These are phyloP conservation scores for Phalaenopsis hybrid DNA, from an alignment of 116 monocot genomes.

Conservation along the genomic window DNA sequence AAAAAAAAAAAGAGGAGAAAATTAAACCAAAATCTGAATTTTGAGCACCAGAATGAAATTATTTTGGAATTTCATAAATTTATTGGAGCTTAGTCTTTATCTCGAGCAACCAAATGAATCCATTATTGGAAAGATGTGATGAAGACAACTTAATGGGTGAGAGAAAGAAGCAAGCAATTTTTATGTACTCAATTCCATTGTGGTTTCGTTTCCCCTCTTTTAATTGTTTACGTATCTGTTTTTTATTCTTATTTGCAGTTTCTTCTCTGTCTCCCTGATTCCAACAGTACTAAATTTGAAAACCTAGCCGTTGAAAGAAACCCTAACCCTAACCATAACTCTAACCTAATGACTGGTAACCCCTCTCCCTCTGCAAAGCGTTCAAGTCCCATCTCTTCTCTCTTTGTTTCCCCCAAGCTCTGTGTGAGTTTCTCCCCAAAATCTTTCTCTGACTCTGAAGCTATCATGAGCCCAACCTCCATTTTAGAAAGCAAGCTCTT, in stretches of 20 bases:
- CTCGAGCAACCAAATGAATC: too few relatives aligned
- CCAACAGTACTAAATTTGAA: not conserved
- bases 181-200: not conserved
- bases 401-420: constrained; percentile 38
- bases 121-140: too few relatives aligned
- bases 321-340: not conserved
- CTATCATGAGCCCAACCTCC: constrained; percentile 54
- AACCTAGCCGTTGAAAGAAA: not conserved
- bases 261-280: not conserved
- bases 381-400: constrained; percentile 14
- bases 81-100: too few relatives aligned
- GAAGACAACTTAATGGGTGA: too few relatives aligned
- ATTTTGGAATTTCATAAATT: too few relatives aligned
- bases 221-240: not conserved
- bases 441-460: constrained; percentile 17
- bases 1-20: too few relatives aligned
- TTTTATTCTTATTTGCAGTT: not conserved
- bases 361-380: constrained; percentile 21
- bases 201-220: not conserved
- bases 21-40: too few relatives aligned
- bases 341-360: constrained; percentile 34
- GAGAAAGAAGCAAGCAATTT: not conserved
- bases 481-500: constrained; percentile 42
- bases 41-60: too few relatives aligned
- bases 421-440: constrained; percentile 26